Conservation (phyloP, 345 rosid species). For the Eutrema heterophyllum region DNA sequence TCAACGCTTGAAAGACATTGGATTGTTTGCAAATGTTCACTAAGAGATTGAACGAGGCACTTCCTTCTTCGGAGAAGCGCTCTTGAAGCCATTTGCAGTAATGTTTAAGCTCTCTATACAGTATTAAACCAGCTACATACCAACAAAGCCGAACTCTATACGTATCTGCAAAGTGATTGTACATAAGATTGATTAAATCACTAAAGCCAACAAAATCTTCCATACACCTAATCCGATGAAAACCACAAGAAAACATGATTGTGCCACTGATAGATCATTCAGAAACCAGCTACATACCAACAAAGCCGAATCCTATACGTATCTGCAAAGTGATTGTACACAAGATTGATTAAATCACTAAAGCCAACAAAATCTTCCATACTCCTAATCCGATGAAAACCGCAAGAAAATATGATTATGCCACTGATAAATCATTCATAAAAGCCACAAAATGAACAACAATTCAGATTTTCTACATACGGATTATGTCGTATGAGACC, state of each 20-base stretch:
- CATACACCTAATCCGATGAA: not conserved
- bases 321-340: slow-evolving; percentile 20
- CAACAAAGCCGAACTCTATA: slow-evolving; percentile 9
- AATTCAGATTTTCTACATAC: not conserved
- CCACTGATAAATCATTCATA: not conserved
- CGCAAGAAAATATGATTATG: not conserved
- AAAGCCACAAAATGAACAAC: not conserved
- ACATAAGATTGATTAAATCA: not conserved
- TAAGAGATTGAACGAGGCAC: slow-evolving; percentile 32
- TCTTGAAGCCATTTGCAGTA: slow-evolving; percentile 59
- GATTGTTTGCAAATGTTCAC: slow-evolving; percentile 34
- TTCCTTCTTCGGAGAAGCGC: slow-evolving; percentile 55
- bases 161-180: slow-evolving; percentile 19
- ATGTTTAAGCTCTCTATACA: slow-evolving; percentile 16
- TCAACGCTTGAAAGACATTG: slow-evolving; percentile 38
- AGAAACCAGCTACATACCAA: slow-evolving; percentile 13
- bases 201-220: no score
- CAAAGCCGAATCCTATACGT: slow-evolving; percentile 11
- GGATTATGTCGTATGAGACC: not conserved
- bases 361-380: no score
- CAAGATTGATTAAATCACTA: not conserved
- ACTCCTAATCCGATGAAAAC: not conserved
- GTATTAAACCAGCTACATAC: not conserved
- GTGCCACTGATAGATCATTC: not conserved
- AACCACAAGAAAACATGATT: not conserved